These are phyloP conservation scores for Aegle marmelos DNA, from an alignment of 345 rosid species.

Conservation along the genomic window DNA sequence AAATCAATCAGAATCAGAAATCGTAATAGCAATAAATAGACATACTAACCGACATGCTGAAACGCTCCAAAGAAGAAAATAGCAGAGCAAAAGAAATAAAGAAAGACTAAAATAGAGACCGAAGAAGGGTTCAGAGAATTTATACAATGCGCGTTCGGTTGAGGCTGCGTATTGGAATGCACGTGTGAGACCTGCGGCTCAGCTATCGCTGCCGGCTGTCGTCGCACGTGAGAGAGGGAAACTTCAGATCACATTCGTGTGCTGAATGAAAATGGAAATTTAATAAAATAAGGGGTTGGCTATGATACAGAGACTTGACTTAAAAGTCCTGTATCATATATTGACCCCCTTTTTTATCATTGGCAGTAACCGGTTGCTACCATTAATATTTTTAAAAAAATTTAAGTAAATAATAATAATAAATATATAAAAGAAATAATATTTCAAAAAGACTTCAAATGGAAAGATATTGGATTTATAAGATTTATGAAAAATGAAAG, in stretches of 20 bases:
- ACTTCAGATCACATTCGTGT: not conserved
- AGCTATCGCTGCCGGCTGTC: not conserved
- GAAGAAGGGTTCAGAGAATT: not conserved
- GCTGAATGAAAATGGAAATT: no score
- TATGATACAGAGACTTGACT: no score
- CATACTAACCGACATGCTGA: conserved; percentile 29
- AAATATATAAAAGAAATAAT: no score
- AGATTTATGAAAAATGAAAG: no score
- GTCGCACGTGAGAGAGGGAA: conserved; percentile 18
- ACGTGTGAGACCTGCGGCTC: conserved; percentile 26
- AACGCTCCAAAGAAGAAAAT: not conserved
- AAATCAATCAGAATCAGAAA: not conserved
- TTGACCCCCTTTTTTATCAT: no score
- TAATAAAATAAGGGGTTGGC: no score
- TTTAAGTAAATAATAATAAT: no score
- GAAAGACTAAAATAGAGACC: not conserved
- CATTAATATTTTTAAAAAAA: no score
- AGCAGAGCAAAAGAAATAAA: not conserved
- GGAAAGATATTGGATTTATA: no score
- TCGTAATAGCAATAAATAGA: not conserved
- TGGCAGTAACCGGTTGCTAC: no score
- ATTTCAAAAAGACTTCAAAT: no score
- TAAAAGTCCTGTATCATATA: no score
- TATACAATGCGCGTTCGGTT: not conserved
- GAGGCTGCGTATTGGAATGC: not conserved